Evolutionary conservation across 2,329 filamentous ascomycete species (phyloP).

Genomic region (Botrytis elliptica): DNA sequence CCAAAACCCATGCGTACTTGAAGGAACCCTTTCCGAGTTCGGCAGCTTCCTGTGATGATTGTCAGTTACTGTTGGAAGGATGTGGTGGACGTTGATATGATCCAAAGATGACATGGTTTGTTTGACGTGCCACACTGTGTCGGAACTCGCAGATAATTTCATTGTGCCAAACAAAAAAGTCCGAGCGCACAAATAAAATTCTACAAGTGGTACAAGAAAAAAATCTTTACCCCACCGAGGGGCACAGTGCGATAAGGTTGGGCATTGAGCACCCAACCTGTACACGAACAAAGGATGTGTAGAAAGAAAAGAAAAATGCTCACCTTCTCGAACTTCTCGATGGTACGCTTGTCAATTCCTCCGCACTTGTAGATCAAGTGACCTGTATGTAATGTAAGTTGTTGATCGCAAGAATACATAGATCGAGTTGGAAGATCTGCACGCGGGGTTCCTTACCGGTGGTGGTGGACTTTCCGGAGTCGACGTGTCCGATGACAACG

Average conservation of each 20-base stretch:
- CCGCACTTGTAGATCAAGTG: slow-evolving; percentile 99
- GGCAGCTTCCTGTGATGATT: slow-evolving; percentile 76
- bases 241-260: slow-evolving; percentile 2
- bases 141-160: background rate
- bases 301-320: slow-evolving; percentile 40
- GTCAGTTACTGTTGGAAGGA: slow-evolving; percentile 25
- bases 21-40: slow-evolving; percentile 99
- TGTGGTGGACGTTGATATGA: slow-evolving; percentile 4
- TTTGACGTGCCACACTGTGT: too few species aligned
- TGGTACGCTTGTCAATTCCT: slow-evolving; percentile 99
- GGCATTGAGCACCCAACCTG: background rate
- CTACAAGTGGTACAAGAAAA: background rate
- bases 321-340: slow-evolving; percentile 99
- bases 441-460: slow-evolving; percentile 61
- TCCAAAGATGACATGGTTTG: background rate
- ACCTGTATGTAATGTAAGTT: slow-evolving; percentile 50
- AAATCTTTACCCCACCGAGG: slow-evolving; percentile 14
- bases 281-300: slow-evolving; percentile 28
- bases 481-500: slow-evolving; percentile 99
- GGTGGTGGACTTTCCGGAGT: slow-evolving; percentile 98
- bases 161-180: slow-evolving; percentile 20
- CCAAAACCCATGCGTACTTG: slow-evolving; percentile 99
- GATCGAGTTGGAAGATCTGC: background rate
- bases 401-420: slow-evolving; percentile 14
- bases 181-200: background rate